Evolutionary conservation across 257 asterid species (phyloP), one percentile per base, ranked within the genome.

Genomic region (Perilla frutescens): DNA sequence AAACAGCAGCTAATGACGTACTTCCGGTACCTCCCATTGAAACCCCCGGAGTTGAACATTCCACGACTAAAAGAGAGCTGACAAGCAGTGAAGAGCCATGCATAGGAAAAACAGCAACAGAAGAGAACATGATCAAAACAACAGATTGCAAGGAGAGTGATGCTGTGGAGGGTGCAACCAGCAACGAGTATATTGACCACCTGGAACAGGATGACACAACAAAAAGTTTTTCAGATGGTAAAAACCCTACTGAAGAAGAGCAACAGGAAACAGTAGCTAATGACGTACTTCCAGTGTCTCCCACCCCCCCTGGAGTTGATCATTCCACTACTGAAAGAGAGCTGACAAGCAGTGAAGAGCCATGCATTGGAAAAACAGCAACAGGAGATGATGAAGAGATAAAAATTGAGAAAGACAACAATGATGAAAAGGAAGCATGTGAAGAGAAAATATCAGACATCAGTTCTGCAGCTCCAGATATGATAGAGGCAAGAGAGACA

Each of bases 401-500:
- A 62, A 75, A 39, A 72, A 10, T 62, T 45, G 84, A 81, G 5
- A 70, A 82, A 70, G 76, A 67, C 47, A 73, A 62, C 29, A 68
- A 36, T 39, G 31, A 39, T 32, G 79, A 76, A 41, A 84, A 75
- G 73, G 87, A 86, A 81, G 72, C 59, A 57, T 47, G 57, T 36
- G 77, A 81, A 55, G 76, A 70, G 4, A 62, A 68, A 70, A 72
- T 29, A 66, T 64, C 81, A 72, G 84, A 70, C 40, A 48, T 75
- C 12, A 72, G 77, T 62, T 56, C 79, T 62, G 79, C 79, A 53
- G 68, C 75, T 79, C 82, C 79, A 29, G 77, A 79, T 58, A 59
- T 74, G 36, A 83, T 63, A 66, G 89, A 83, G 71, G 71, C 86
- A 32, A 66, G 76, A 57, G 81, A 76, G 72, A 45, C 43, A 34